Evolutionary conservation across 176 grass and related monocot species (phyloP), one percentile per base, ranked within the genome.

Genomic region (Bolboschoenus planiculmis): DNA sequence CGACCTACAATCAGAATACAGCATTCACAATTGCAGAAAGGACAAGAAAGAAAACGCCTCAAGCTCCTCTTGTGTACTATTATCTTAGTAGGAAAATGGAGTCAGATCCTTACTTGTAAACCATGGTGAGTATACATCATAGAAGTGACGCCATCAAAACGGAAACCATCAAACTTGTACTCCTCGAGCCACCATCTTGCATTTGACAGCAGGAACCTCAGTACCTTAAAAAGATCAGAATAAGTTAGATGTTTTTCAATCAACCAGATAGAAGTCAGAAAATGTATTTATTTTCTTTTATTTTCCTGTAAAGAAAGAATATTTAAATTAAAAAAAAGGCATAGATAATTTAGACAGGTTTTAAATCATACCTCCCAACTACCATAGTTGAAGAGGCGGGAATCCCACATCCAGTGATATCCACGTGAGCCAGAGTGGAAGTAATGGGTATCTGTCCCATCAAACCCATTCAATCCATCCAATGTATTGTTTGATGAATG

Each of bases 391-490:
- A 97, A 97, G 51, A 93, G 78, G 81, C 89, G 89, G 83, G 94
- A 97, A 90, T 97, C 94, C 94, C 94, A 97, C 91, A 97, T 93
- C 94, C 94, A 97, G 76, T 97, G 94, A 90, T 93, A 79, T 7
- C 94, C 94, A 18, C 89, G 89, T 59, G 85, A 10, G 78, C 94
- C 94, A 56, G 81, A 72, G 39, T 97, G 94, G 67, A 97, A 97
- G 79, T 97, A 97, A 88, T 97, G 94, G 70, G 94, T 83, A 84
- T 97, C 94, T 40, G 91, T 97, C 62, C 94, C 94, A 66, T 97
- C 94, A 85, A 97, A 97, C 64, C 91, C 85, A 87, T 97, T 97
- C 81, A 97, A 85, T 15, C 94, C 94, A 74, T 97, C 94, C 15
- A 97, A 81, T 54, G 90, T 90, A 62, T 97, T 97, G 83, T 91